Evolutionary conservation across 2,329 filamentous ascomycete genomes (phyloP).

Genomic region (Trichoderma citrinoviride): DNA sequence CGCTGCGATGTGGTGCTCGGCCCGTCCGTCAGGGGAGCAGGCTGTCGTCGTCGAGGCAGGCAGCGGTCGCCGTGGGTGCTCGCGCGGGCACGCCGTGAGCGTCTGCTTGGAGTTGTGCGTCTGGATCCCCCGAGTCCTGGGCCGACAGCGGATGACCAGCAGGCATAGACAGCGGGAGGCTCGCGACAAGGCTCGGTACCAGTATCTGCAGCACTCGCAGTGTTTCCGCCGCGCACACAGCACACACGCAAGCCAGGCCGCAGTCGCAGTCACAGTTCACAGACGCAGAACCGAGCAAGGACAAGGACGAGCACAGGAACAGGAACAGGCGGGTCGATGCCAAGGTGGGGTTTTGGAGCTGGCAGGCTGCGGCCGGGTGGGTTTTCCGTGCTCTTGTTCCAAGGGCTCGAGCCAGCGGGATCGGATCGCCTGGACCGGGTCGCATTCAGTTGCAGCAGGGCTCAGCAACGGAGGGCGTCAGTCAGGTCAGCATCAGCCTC

Average conservation of each 20-base stretch:
- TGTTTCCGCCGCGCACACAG: not conserved
- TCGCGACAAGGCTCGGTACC: too few relatives aligned
- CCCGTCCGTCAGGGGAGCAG: slow-evolving; percentile 9
- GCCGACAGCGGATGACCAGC: slow-evolving; percentile 18
- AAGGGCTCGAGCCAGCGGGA: slow-evolving; percentile 18
- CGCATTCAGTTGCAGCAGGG: slow-evolving; percentile 5
- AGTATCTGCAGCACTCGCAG: too few relatives aligned
- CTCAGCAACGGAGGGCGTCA: not conserved
- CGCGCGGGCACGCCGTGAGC: not conserved
- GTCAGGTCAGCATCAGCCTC: slow-evolving; percentile 15
- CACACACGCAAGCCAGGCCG: not conserved
- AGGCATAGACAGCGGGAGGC: slow-evolving; percentile 8
- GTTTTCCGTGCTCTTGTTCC: not conserved
- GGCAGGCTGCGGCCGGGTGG: slow-evolving; percentile 11
- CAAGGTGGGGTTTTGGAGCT: slow-evolving; percentile 19
- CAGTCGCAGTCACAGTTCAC: not conserved
- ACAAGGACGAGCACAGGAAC: not conserved
- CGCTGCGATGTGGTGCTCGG: not conserved
- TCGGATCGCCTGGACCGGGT: slow-evolving; percentile 18
- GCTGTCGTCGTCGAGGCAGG: not conserved
- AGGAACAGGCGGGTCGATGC: slow-evolving; percentile 19
- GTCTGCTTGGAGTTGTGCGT: not conserved
- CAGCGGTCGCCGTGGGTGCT: not conserved
- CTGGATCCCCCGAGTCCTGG: slow-evolving; percentile 7
- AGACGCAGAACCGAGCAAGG: not conserved